Evolutionary conservation across 176 grass and related monocot species (phyloP).

Genomic region (Poa pratensis): DNA sequence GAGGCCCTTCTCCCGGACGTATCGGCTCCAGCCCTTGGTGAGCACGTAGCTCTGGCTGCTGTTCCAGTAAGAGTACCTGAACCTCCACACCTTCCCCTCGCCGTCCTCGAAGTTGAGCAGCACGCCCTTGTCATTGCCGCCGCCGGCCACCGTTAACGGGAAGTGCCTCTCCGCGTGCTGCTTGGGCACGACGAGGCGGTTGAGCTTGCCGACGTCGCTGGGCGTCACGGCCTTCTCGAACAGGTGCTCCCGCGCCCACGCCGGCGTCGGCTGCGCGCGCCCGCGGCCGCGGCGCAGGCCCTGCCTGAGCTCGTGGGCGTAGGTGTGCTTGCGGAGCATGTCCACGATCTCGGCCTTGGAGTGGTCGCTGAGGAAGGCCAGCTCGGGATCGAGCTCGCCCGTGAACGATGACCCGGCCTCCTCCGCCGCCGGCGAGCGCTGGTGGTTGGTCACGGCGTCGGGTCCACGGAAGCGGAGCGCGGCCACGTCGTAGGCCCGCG

Average conservation of each 20-base stretch:
- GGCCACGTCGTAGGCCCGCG: slow-evolving; percentile 79
- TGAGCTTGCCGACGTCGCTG: slow-evolving; percentile 82
- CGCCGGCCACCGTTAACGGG: not conserved
- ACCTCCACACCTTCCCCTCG: slow-evolving; percentile 74
- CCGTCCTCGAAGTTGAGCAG: slow-evolving; percentile 91
- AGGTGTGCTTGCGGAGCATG: slow-evolving; percentile 91
- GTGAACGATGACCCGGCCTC: slow-evolving; percentile 18
- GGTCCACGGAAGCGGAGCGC: slow-evolving; percentile 76
- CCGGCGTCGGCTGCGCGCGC: slow-evolving; percentile 36
- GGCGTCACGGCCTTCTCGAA: slow-evolving; percentile 82
- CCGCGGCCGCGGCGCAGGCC: slow-evolving; percentile 36
- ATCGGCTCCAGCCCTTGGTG: slow-evolving; percentile 94
- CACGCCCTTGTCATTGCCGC: slow-evolving; percentile 54
- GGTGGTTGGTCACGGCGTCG: slow-evolving; percentile 61
- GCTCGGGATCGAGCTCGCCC: slow-evolving; percentile 53
- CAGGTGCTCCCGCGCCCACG: slow-evolving; percentile 44
- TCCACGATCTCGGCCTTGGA: slow-evolving; percentile 81
- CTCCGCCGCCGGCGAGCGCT: not conserved
- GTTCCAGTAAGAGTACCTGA: slow-evolving; percentile 93
- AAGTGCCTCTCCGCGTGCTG: slow-evolving; percentile 85
- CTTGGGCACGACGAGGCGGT: slow-evolving; percentile 82
- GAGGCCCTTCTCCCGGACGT: slow-evolving; percentile 84
- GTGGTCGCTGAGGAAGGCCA: slow-evolving; percentile 61
- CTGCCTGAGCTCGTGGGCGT: slow-evolving; percentile 64
- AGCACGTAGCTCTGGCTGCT: slow-evolving; percentile 99